Evolutionary conservation across 371 early-diverging fungal species (phyloP).

Genomic region (Saksenaea oblongispora): DNA sequence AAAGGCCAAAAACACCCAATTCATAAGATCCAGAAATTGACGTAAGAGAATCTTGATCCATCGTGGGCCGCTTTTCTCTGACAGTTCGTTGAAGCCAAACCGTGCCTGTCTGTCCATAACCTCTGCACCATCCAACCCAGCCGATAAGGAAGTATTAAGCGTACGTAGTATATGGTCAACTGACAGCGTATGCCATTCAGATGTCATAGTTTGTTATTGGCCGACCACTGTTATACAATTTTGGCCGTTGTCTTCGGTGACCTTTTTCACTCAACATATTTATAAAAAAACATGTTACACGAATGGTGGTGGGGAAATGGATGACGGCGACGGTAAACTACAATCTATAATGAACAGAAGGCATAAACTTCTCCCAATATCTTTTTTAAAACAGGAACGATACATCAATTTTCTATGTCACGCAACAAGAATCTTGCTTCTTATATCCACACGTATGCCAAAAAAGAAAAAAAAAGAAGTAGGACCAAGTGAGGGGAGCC

Average conservation of each 20-base stretch:
- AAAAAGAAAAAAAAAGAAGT: too few relatives aligned
- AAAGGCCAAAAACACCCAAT: conserved; percentile 77
- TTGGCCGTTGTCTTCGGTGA: background rate
- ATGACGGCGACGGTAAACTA: too few relatives aligned
- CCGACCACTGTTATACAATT: background rate
- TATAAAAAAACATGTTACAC: too few relatives aligned
- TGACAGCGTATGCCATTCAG: conserved; percentile 49
- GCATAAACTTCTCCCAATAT: too few relatives aligned
- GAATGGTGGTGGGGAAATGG: too few relatives aligned
- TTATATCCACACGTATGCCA: too few relatives aligned
- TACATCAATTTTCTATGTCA: too few relatives aligned
- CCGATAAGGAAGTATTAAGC: conserved; percentile 55
- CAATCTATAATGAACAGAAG: too few relatives aligned
- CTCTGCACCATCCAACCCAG: conserved; percentile 64
- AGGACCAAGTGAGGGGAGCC: background rate
- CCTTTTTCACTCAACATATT: too few relatives aligned
- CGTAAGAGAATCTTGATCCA: conserved; percentile 73
- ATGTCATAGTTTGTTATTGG: background rate
- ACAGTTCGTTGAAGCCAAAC: conserved; percentile 78
- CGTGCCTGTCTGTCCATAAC: conserved; percentile 51
- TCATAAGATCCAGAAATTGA: conserved; percentile 85
- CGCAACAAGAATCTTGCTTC: too few relatives aligned
- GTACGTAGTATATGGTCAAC: conserved; percentile 54
- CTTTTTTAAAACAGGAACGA: too few relatives aligned
- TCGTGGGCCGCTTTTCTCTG: conserved; percentile 58